Evolutionary conservation across 306 rosid genomes (phyloP).

Genomic region (Delonix regia): DNA sequence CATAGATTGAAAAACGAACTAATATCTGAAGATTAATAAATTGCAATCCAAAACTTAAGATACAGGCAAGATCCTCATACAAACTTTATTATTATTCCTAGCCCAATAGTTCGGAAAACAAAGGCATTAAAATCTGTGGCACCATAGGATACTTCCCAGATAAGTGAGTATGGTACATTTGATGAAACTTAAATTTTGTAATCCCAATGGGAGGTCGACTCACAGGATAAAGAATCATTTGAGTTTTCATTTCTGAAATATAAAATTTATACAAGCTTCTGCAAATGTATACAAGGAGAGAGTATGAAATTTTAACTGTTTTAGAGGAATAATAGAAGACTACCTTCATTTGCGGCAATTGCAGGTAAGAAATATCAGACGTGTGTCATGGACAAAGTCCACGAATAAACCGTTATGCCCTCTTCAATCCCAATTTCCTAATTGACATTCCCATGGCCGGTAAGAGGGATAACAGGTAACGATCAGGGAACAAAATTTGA

Average conservation of each 20-base stretch:
- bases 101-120: not conserved
- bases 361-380: not conserved
- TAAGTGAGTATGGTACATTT: too few relatives aligned
- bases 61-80: not conserved
- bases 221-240: not conserved
- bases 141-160: not conserved
- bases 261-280: not conserved
- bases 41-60: not conserved
- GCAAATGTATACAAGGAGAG: not conserved
- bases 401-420: not conserved
- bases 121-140: not conserved
- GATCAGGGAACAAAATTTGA: not conserved
- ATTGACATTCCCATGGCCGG: not conserved
- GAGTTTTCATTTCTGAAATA: slow-evolving; percentile 7
- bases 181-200: not conserved
- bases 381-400: not conserved
- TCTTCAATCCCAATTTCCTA: not conserved
- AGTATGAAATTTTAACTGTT: not conserved
- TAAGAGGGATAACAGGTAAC: slow-evolving; percentile 6
- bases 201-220: too few relatives aligned
- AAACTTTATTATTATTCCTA: not conserved
- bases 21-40: too few relatives aligned
- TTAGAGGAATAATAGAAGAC: not conserved
- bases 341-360: not conserved
- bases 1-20: not conserved